Conservation (phyloP, 1,139 yeast genomes). For the Oligophagozyma castellii region DNA sequence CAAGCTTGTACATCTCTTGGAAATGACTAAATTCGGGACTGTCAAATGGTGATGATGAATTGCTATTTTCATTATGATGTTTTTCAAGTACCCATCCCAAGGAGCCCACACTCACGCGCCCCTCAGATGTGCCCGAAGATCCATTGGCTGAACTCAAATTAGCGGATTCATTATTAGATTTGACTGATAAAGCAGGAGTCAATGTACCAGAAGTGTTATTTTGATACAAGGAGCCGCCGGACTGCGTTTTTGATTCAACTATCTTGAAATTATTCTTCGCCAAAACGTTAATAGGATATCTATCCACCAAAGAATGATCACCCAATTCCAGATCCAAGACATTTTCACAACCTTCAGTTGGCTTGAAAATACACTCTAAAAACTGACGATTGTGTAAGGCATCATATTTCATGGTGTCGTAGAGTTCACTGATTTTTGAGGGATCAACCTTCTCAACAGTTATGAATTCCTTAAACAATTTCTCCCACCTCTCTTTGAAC, state of each 20-base stretch:
- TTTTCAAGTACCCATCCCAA: slow-evolving; percentile 58
- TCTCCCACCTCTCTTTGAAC: slow-evolving; percentile 96
- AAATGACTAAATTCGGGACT: slow-evolving; percentile 66
- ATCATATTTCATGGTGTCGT: slow-evolving; percentile 97
- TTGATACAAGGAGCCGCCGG: slow-evolving; percentile 2
- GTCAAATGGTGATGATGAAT: slow-evolving; percentile 51
- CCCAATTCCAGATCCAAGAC: slow-evolving; percentile 41
- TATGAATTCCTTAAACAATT: slow-evolving; percentile 81
- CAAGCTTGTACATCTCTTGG: slow-evolving; percentile 76
- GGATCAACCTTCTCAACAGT: slow-evolving; percentile 96
- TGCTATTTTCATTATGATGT: slow-evolving; percentile 30
- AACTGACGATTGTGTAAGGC: slow-evolving; percentile 91
- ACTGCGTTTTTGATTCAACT: slow-evolving; percentile 12
- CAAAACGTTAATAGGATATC: slow-evolving; percentile 66
- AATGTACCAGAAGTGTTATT: slow-evolving; percentile 39
- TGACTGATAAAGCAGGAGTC: slow-evolving; percentile 61
- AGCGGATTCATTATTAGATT: slow-evolving; percentile 32
- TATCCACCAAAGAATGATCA: slow-evolving; percentile 52
- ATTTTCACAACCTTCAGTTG: slow-evolving; percentile 35
- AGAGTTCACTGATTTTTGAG: slow-evolving; percentile 86
- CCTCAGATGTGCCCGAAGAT: slow-evolving; percentile 5
- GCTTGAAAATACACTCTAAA: slow-evolving; percentile 67
- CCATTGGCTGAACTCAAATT: slow-evolving; percentile 15
- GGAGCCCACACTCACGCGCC: slow-evolving; percentile 45
- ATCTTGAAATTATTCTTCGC: slow-evolving; percentile 63